Conservation (phyloP, 306 rosid genomes). For the Cucumis hystrix region DNA sequence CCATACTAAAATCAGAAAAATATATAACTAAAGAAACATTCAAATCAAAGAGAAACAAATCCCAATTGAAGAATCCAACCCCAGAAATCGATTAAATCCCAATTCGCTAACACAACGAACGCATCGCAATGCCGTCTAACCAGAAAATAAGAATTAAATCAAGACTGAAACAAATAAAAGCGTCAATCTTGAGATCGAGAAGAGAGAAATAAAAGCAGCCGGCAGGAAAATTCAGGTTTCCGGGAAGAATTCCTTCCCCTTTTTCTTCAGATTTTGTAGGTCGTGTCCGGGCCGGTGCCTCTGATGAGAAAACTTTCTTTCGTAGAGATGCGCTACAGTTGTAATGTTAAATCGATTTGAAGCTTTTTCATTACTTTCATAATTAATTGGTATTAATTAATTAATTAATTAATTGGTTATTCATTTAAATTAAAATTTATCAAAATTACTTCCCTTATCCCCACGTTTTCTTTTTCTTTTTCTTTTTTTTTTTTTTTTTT, state of each 20-base stretch:
- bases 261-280: background rate
- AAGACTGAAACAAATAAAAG: background rate
- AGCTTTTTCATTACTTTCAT: background rate
- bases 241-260: background rate
- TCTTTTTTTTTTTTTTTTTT: too few relatives aligned
- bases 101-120: background rate
- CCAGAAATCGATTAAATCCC: background rate
- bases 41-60: background rate
- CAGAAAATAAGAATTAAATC: background rate
- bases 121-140: background rate
- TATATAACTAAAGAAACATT: background rate
- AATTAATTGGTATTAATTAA: background rate
- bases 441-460: background rate
- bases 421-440: background rate
- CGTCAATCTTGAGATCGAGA: background rate
- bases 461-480: background rate
- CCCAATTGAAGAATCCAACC: background rate
- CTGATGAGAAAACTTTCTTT: background rate
- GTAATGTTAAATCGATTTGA: background rate
- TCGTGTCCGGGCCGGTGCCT: background rate
- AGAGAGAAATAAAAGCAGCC: background rate
- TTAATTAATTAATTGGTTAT: background rate
- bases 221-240: background rate
- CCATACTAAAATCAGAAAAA: background rate
- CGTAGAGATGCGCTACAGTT: background rate